Conservation (phyloP, 768 basidiomycete species). For the Suillus discolor region DNA sequence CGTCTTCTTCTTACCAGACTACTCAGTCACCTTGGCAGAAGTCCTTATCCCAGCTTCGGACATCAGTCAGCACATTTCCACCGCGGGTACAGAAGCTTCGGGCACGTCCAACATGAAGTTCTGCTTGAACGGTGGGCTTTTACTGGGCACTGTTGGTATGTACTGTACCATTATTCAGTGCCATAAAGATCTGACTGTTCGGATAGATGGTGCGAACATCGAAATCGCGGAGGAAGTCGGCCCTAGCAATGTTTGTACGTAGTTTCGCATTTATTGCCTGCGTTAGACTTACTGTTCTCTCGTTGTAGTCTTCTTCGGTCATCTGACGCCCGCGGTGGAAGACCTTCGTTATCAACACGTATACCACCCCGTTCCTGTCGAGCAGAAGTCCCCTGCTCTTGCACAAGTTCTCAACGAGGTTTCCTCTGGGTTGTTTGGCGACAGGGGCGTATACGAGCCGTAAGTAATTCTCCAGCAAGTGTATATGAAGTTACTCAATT, state of each 20-base stretch:
- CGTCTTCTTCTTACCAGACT: slow-evolving; percentile 96
- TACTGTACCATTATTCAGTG: background rate
- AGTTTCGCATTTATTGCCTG: background rate
- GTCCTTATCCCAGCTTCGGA: slow-evolving; percentile 91
- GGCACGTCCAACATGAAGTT: slow-evolving; percentile 90
- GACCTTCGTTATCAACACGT: slow-evolving; percentile 84
- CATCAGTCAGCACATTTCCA: slow-evolving; percentile 95
- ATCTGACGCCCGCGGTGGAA: slow-evolving; percentile 86
- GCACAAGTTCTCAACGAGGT: slow-evolving; percentile 79
- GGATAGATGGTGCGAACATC: slow-evolving; percentile 86
- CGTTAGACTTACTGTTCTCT: background rate
- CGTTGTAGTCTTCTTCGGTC: slow-evolving; percentile 88
- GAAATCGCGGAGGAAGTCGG: slow-evolving; percentile 98
- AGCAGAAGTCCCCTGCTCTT: slow-evolving; percentile 81
- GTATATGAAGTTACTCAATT: slow-evolving; percentile 19
- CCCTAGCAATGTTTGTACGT: slow-evolving; percentile 88
- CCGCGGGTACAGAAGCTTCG: slow-evolving; percentile 91
- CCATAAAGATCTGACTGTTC: background rate
- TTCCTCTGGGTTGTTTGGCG: slow-evolving; percentile 79
- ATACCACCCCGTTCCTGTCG: slow-evolving; percentile 80
- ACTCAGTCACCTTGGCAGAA: slow-evolving; percentile 84
- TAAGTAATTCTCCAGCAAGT: slow-evolving; percentile 40
- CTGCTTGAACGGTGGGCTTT: slow-evolving; percentile 85
- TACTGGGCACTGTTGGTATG: slow-evolving; percentile 80
- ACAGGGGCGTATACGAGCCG: slow-evolving; percentile 80